A percentile compares a stretch with the other conserved stretches of the same genome.
These are phyloP conservation scores for Rhodamnia rubescens DNA, from an alignment of 345 rosid genomes.

Conservation along the genomic window DNA sequence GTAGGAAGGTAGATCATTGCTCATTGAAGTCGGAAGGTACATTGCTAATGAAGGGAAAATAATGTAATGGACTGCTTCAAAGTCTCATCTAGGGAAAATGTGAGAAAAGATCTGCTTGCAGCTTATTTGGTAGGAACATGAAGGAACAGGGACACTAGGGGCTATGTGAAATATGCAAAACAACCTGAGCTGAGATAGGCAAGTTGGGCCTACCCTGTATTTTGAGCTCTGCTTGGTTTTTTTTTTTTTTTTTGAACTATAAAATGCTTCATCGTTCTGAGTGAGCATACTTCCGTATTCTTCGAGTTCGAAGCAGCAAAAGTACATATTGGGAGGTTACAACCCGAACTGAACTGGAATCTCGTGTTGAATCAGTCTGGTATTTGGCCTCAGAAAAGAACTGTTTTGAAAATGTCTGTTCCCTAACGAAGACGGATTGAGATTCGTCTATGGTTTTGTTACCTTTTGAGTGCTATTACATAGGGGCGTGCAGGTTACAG, in stretches of 20 bases:
- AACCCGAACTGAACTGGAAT: not conserved
- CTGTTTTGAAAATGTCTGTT: not conserved
- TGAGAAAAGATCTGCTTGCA: not conserved
- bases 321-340: not conserved
- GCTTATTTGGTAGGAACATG: not conserved
- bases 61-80: not conserved
- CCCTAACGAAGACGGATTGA: not conserved
- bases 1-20: not conserved
- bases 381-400: not conserved
- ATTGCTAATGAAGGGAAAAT: no score
- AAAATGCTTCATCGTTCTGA: not conserved
- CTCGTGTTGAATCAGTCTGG: not conserved
- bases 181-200: not conserved
- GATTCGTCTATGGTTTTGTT: not conserved
- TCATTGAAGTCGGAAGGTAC: not conserved
- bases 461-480: not conserved
- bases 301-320: not conserved
- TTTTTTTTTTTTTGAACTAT: not conserved
- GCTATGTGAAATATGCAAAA: not conserved
- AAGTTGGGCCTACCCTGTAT: not conserved
- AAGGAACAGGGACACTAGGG: not conserved
- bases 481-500: not conserved
- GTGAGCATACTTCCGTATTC: not conserved
- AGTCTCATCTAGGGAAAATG: not conserved
- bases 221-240: not conserved